These are phyloP conservation scores for Dichomitus squalens DNA, from an alignment of 1,284 basidiomycete species.

Conservation along the genomic window DNA sequence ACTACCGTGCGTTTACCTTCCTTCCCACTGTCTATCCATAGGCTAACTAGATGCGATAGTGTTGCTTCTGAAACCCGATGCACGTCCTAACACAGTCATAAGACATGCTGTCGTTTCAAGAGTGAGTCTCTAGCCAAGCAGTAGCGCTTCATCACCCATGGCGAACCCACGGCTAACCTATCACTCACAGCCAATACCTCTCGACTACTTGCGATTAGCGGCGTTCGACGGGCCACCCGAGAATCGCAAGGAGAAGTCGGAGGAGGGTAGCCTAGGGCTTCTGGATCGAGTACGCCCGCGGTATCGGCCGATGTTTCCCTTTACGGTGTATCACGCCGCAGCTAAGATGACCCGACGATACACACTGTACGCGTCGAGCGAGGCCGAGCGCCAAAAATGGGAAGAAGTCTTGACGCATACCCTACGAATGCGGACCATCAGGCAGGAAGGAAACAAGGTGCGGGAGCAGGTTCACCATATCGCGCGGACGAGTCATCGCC, in stretches of 20 bases:
- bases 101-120: constrained; percentile 63
- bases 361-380: constrained; percentile 68
- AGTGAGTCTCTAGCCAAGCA: no score
- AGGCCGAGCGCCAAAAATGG: constrained; percentile 63
- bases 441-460: constrained; percentile 75
- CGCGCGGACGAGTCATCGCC: not conserved
- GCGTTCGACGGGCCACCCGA: constrained; percentile 61
- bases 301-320: constrained; percentile 63
- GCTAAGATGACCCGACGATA: constrained; percentile 59
- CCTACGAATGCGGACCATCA: constrained; percentile 57
- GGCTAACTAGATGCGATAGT: constrained; percentile 40
- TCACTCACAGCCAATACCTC: constrained; percentile 63
- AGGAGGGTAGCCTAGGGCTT: constrained; percentile 52
- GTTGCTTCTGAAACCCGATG: constrained; percentile 56
- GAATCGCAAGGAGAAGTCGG: constrained; percentile 58
- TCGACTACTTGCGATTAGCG: constrained; percentile 74
- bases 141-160: not conserved
- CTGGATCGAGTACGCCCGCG: constrained; percentile 56
- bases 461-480: constrained; percentile 7
- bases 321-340: constrained; percentile 72
- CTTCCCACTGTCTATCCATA: not conserved
- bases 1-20: constrained; percentile 56
- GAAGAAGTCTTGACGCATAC: constrained; percentile 58
- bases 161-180: not conserved
- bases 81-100: constrained; percentile 34